These are phyloP conservation scores for Globisporangium viniferum DNA, from an alignment of 352 stramenopile species.

Conservation along the genomic window DNA sequence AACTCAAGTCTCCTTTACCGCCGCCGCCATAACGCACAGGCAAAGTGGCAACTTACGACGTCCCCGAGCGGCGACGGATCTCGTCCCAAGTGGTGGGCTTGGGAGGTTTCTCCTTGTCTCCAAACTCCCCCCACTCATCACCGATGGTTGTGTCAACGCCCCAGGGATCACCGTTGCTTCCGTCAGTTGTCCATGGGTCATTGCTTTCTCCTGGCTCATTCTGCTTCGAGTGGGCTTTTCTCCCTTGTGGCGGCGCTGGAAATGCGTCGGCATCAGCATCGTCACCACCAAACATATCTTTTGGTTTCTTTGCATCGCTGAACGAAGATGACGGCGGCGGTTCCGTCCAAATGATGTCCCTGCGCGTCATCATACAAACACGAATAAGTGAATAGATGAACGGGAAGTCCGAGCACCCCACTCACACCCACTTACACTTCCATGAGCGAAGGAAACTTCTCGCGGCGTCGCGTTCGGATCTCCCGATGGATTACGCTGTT, in stretches of 20 bases:
- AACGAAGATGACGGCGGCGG: neutral
- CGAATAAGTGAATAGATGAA: too few relatives aligned
- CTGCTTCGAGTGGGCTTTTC: too few relatives aligned
- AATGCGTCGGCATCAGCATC: too few relatives aligned
- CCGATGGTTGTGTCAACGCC: neutral
- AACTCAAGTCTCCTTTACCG: too few relatives aligned
- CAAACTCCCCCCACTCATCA: neutral
- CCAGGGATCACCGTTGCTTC: neutral
- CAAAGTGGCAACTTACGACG: neutral
- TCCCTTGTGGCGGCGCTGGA: too few relatives aligned
- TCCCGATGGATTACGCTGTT: slow-evolving; percentile 13
- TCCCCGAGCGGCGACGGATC: slow-evolving; percentile 1
- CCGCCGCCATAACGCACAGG: too few relatives aligned
- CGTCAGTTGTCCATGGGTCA: neutral
- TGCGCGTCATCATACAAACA: neutral
- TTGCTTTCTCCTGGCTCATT: neutral
- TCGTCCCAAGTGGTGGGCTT: slow-evolving; percentile 1
- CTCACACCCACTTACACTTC: neutral
- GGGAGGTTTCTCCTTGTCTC: neutral
- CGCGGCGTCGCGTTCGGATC: neutral
- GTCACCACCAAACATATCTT: neutral
- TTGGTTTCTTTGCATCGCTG: neutral
- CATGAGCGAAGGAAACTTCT: neutral
- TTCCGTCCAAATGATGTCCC: neutral
- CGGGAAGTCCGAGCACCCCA: too few relatives aligned